Evolutionary conservation across 257 asterid genomes (phyloP).

Genomic region (Datura wrightii): DNA sequence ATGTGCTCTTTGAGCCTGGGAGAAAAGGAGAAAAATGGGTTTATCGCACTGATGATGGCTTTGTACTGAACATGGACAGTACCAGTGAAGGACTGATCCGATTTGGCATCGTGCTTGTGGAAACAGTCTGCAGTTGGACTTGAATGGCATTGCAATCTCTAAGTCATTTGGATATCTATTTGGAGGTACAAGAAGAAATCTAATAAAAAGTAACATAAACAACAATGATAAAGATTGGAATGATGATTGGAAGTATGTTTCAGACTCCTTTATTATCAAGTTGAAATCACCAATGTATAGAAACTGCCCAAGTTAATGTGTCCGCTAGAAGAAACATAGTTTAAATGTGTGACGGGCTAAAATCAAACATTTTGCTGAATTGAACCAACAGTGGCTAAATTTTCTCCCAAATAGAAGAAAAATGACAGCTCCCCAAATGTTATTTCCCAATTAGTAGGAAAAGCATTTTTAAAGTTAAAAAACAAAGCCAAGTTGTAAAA

Average conservation of each 20-base stretch:
- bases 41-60: constrained; percentile 2
- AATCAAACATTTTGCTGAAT: background rate
- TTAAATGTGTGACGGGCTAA: background rate
- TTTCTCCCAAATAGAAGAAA: background rate
- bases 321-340: background rate
- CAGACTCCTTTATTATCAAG: background rate
- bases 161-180: constrained; percentile 10
- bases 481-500: constrained; percentile 22
- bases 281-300: background rate
- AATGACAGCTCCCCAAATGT: background rate
- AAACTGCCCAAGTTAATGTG: background rate
- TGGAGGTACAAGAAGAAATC: background rate
- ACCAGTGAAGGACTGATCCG: background rate
- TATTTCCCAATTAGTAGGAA: background rate
- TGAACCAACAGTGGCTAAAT: background rate
- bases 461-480: background rate
- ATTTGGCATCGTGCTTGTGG: background rate
- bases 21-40: background rate
- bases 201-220: background rate
- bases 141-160: background rate
- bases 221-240: background rate
- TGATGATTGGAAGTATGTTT: background rate
- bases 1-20: background rate
- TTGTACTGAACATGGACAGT: background rate
- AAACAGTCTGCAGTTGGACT: background rate